These are phyloP conservation scores for Mycena capillaripes DNA, from an alignment of 768 basidiomycete species.

Conservation along the genomic window DNA sequence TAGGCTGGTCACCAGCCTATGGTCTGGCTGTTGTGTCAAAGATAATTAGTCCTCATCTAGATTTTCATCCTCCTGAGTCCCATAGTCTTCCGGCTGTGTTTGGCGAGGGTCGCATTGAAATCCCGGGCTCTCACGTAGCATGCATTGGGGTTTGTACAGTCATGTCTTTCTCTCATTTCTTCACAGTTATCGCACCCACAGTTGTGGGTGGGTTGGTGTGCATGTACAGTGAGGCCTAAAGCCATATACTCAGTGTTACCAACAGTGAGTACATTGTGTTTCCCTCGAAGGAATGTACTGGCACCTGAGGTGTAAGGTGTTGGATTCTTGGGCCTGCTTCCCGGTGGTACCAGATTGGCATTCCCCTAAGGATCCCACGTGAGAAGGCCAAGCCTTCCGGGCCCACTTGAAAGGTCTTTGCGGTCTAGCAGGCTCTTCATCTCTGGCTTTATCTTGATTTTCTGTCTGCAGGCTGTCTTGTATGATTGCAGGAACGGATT, in stretches of 20 bases:
- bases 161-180: background rate
- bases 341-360: background rate
- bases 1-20: no score
- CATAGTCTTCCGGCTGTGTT: constrained; percentile 23
- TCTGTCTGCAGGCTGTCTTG: background rate
- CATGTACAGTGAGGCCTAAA: background rate
- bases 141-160: constrained; percentile 1
- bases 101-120: constrained; percentile 22
- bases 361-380: background rate
- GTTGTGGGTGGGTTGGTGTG: background rate
- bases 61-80: background rate
- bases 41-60: background rate
- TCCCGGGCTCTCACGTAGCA: constrained; percentile 2
- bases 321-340: constrained; percentile 8
- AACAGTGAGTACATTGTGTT: background rate
- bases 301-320: background rate
- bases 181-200: no score
- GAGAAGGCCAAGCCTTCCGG: background rate
- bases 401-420: background rate
- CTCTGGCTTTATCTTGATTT: background rate
- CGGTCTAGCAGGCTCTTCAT: background rate
- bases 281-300: background rate
- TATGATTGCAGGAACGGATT: background rate
- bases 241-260: background rate
- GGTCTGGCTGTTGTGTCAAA: no score